These are phyloP conservation scores for Aegilops tauschii DNA, from an alignment of 176 grass and related monocot species.

Conservation along the genomic window DNA sequence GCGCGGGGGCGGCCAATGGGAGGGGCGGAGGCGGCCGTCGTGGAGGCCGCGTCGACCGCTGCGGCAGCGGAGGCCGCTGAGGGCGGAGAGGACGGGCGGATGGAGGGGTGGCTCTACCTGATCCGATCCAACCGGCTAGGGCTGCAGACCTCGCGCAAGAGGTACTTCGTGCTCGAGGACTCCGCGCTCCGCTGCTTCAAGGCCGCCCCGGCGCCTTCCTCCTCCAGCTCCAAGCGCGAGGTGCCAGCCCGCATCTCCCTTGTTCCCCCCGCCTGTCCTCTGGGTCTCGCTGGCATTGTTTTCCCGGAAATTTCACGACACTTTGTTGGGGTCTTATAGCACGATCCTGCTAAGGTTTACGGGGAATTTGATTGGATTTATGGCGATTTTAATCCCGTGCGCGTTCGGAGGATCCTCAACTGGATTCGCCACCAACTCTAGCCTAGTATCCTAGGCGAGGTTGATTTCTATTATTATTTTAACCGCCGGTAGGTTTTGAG, in stretches of 20 bases:
- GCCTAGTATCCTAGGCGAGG: not conserved
- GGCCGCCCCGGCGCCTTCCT: constrained; percentile 39
- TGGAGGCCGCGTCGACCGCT: constrained; percentile 14
- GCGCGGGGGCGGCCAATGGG: not conserved
- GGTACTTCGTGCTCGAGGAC: constrained; percentile 91
- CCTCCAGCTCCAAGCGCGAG: constrained; percentile 58
- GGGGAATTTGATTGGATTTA: not conserved
- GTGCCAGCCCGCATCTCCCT: constrained; percentile 12
- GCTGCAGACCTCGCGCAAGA: constrained; percentile 79
- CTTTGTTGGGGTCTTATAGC: not conserved
- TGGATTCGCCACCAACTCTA: constrained; percentile 11
- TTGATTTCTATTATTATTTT: not conserved
- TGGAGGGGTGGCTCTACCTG: constrained; percentile 91
- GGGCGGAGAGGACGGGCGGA: constrained; percentile 26
- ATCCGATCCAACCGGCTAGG: constrained; percentile 87
- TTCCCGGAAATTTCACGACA: not conserved
- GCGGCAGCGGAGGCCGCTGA: not conserved
- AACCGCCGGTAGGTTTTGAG: constrained; percentile 2
- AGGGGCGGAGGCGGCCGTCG: constrained; percentile 6
- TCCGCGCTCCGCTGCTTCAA: constrained; percentile 80
- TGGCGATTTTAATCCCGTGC: not conserved
- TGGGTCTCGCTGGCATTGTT: not conserved
- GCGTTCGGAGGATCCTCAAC: not conserved
- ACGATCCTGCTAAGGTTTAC: not conserved
- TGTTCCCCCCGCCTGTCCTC: not conserved